Base-by-base conservation (phyloP, 495 filamentous ascomycete species). In the Evernia prunastri region DNA sequence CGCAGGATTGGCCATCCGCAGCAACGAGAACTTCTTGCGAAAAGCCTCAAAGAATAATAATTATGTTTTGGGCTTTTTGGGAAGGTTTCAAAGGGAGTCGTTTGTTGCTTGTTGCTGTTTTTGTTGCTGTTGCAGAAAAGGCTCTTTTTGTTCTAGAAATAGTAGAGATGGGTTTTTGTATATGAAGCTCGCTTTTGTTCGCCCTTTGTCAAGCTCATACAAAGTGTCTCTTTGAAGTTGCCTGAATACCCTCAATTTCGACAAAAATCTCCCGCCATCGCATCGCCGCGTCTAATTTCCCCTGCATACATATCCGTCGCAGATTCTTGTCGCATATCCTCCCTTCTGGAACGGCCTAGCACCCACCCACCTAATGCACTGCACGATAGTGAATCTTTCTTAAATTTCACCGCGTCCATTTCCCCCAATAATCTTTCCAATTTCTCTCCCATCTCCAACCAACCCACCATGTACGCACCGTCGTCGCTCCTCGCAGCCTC, bases 1-100 rank as follows among this genome's bases (percentile, higher is more conserved):
- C 51, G 51, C 51, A 33, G 51, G 51, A 54, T 54, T n/a, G n/a
- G n/a, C 18, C 51, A 54, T 54, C 51, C 51, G 51, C 51, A 54
- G 51, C 51, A 33, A 33, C 13, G 29, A 33, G 6, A 7, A 51
- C 3, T 49, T 17, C 15, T 54, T 54, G 51, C 51, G 51, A 54
- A 54, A 54, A 54, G 51, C 51, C 51, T 54, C 29, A 51, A 29
- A 51, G 4, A 25, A n/a, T n/a, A n/a, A n/a, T n/a, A n/a, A n/a
- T n/a, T n/a, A n/a, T n/a, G n/a, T 47, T 10, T 51, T 29, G 42
- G 18, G 10, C 4, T 47, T 47, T 47, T n/a, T n/a, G n/a, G n/a
- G 45, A 47, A 5, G 13, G 12, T 29, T 53, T 29, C 49, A 53
- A 54, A 54, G 51, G 7, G 8, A 54, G 36, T 6, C 36, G 36